phyloP scores from a whole-genome alignment of 495 filamentous ascomycete genomes.

The Talaromyces proteolyticus region DNA sequence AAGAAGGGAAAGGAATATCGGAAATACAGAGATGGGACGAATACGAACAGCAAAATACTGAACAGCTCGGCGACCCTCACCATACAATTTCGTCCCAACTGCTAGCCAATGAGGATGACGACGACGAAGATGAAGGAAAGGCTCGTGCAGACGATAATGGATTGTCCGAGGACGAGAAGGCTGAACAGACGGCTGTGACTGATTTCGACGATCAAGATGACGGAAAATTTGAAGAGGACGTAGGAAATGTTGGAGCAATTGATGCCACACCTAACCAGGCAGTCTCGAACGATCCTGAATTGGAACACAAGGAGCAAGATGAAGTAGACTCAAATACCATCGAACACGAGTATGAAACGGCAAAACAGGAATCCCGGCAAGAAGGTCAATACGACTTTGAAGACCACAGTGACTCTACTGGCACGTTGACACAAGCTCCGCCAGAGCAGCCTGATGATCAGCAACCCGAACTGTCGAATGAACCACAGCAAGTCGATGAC shows the following conservation, averaged over 20 bases:
- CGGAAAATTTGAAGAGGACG: conserved; percentile 14
- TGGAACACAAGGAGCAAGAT: background rate
- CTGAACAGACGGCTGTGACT: too few relatives aligned
- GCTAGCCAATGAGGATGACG: conserved; percentile 3
- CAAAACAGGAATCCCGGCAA: background rate
- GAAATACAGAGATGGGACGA: conserved; percentile 38
- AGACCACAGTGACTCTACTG: background rate
- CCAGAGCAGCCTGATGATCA: background rate
- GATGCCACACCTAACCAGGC: conserved; percentile 11
- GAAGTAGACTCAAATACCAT: background rate
- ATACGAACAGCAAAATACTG: conserved; percentile 22
- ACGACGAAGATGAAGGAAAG: conserved; percentile 9
- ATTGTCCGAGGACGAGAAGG: conserved; percentile 11
- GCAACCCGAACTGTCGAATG: background rate
- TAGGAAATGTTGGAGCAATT: conserved; percentile 13
- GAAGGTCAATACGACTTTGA: background rate
- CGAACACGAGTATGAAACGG: conserved; percentile 1
- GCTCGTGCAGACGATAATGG: background rate
- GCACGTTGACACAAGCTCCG: background rate
- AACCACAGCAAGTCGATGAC: background rate
- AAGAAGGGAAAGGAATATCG: conserved; percentile 54
- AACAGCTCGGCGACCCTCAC: background rate
- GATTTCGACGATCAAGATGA: conserved; percentile 13
- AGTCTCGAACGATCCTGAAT: conserved; percentile 5
- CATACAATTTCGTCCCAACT: background rate